These are phyloP conservation scores for Uronychia setigera DNA, from an alignment of 73 alveolate genomes.

Conservation along the genomic window DNA sequence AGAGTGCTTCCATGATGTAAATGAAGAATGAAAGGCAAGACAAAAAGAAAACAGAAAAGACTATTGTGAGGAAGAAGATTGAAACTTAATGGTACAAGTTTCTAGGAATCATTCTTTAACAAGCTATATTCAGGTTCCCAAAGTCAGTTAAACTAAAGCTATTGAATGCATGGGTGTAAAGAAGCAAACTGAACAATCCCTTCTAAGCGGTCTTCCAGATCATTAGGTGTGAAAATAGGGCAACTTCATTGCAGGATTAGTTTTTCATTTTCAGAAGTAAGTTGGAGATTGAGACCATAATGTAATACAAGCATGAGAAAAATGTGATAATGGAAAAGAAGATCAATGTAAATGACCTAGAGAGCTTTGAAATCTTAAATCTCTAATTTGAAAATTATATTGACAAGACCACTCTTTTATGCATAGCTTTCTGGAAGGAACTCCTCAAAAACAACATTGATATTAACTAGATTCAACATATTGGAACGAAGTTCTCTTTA, in stretches of 20 bases:
- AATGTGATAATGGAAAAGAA: background rate
- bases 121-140: background rate
- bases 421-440: constrained; percentile 3
- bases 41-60: background rate
- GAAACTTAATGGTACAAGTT: background rate
- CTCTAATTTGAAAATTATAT: background rate
- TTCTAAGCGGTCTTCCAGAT: background rate
- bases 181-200: background rate
- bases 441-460: background rate
- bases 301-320: background rate
- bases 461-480: background rate
- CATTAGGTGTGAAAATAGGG: background rate
- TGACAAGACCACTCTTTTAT: background rate
- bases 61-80: background rate
- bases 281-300: background rate
- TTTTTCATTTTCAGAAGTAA: background rate
- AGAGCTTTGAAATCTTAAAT: background rate
- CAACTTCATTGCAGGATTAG: background rate
- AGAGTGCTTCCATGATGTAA: background rate
- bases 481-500: background rate
- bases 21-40: background rate
- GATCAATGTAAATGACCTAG: background rate
- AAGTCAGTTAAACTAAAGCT: background rate
- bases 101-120: background rate
- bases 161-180: background rate